Base-by-base conservation (phyloP, 768 basidiomycete species). In the Boletus subcaerulescens region DNA sequence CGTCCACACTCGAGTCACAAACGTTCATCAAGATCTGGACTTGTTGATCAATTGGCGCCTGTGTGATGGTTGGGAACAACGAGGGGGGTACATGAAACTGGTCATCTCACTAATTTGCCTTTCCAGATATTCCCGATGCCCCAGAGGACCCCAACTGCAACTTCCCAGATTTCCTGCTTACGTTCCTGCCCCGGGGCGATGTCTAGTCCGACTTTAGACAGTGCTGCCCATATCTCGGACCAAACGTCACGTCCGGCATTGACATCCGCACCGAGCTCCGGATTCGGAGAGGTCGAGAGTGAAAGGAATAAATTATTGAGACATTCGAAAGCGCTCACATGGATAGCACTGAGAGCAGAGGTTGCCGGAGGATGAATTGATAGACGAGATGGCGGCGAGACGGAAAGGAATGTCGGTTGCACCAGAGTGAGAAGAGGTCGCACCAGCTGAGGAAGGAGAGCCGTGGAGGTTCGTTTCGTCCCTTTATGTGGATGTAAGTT, bases 341-440 rank as follows among this genome's bases (percentile, higher is more conserved):
- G 94, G 48, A 96, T 84, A 8, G 88, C 83, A 58, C 89, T 82
- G 43, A 98, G 80, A 11, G 78, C 88, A 24, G 93, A 91, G 0
- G 94, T 96, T 13, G 87, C 93, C 2, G 94, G 94, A 39, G 93
- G 91, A 65, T 96, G 91, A 20, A 80, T 75, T 0, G 92, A 93
- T 12, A 82, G 81, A 5, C 79, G 71, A 22, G 82, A 77, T 17
- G 80, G 75, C 0, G 91, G 90, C 15, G 89, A 82, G 74, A 94
- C 96, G 5, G 94, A 96, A 15, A 95, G 80, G 0, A 79, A 65
- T 0, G 89, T 93, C 0, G 92, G 91, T 31, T 83, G 83, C 41
- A 87, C 78, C 29, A 96, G 80, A 3, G 79, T 67, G 5, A 93
- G 76, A 7, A 90, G 74, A 4, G 91, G 87, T 24, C 77, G 74